These are phyloP conservation scores for Porodaedalea pini DNA, from an alignment of 1,284 basidiomycete genomes.

Conservation along the genomic window DNA sequence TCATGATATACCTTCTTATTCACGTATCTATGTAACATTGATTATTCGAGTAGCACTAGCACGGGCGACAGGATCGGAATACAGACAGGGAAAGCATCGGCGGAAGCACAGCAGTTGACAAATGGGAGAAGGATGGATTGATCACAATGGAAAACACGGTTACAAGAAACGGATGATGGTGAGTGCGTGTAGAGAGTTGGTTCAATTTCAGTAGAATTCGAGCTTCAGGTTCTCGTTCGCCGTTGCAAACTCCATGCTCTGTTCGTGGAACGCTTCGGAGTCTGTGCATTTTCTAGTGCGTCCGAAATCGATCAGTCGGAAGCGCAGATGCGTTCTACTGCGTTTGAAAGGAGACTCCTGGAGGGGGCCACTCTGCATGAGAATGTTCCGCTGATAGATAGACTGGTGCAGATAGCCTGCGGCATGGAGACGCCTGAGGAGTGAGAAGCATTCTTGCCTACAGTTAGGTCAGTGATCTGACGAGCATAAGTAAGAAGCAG, in stretches of 20 bases:
- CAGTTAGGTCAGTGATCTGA: no score
- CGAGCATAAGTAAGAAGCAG: no score
- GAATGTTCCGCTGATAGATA: constrained; percentile 34
- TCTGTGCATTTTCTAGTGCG: not conserved
- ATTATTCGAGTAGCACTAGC: not conserved
- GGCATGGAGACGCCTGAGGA: constrained; percentile 32
- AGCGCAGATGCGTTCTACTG: constrained; percentile 29
- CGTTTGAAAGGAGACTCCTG: constrained; percentile 30
- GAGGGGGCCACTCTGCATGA: constrained; percentile 36
- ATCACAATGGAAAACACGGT: not conserved
- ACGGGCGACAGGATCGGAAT: no score
- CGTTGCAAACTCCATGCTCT: not conserved
- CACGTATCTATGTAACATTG: not conserved
- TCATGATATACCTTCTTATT: no score
- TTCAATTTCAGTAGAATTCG: not conserved
- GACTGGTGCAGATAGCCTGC: constrained; percentile 37
- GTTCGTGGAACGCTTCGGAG: not conserved
- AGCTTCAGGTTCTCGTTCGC: constrained; percentile 13
- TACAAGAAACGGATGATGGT: not conserved
- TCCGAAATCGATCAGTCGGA: constrained; percentile 40
- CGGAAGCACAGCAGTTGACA: no score
- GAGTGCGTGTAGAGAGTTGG: not conserved
- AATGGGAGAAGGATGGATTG: not conserved
- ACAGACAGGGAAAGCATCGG: no score
- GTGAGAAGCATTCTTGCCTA: constrained; percentile 30